Evolutionary conservation across 106 monocot species (phyloP), one percentile per base, ranked within the genome.

Genomic region (Dendrobium officinale): DNA sequence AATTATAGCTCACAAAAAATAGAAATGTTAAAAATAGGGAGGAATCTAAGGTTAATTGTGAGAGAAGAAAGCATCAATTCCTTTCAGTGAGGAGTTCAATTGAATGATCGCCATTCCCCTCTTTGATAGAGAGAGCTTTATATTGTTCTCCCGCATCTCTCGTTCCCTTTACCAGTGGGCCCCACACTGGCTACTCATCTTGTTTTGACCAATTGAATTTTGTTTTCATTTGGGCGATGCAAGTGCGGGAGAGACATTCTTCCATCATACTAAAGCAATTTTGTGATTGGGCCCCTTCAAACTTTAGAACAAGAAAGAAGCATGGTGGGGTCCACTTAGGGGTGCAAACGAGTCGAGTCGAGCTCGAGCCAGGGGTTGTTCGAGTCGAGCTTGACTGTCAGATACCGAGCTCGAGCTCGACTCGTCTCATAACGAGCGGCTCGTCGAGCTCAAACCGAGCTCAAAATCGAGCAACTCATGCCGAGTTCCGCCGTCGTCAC

Each of bases 61-160:
- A 33, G 37, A 33, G 33, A 37, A 33, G 70, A 70, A 70, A 70
- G 70, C 70, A 70, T 70, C 70, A 37, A 70, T 70, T 70, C 70
- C 70, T 33, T 70, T 70, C 33, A 15, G 13, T 13, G 37, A 70
- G 8, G 37, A 9, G 37, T 8, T 31, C 37, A 31, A 68, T 31
- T 68, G 6, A 68, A 29, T 26, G 70, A 13, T 70, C 70, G 33
- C 1, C 70, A 16, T 70, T 70, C 19, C 6, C 68, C 33, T 70
- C 37, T 70, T 19, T 70, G 5, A 13, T 54, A 10, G 11, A 54
- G 54, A 56, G 56, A 56, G 56, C 56, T 56, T 56, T 56, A 56
- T 17, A 56, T 56, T 56, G 56, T 56, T 16, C 56, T 56, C 56
- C 0, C 56, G 13, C 56, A 56, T 56, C 1, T 0, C 19, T 56